These are phyloP conservation scores for Dionaea muscipula DNA, from an alignment of 179 eudicot genomes.

Conservation along the genomic window DNA sequence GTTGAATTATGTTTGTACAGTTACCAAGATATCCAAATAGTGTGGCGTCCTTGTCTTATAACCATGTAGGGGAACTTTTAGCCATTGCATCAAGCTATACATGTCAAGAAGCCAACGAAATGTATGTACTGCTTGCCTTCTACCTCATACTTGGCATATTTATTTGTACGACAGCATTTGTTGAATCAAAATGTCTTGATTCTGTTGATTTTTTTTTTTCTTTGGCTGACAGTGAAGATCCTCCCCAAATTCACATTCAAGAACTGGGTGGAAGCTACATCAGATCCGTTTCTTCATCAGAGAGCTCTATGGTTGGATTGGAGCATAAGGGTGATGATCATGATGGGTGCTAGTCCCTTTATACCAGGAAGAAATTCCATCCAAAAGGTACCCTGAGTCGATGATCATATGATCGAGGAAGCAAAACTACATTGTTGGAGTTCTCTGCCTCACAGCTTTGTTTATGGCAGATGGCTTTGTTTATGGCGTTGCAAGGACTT, in stretches of 20 bases:
- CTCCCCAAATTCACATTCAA: slow-evolving; percentile 62
- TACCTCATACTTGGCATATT: neutral
- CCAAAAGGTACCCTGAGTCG: too few species aligned
- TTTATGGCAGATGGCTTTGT: too few species aligned
- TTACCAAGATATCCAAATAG: slow-evolving; percentile 56
- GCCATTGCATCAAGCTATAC: slow-evolving; percentile 72
- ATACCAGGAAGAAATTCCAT: too few species aligned
- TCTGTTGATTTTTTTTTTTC: slow-evolving; percentile 10
- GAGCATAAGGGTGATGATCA: too few species aligned
- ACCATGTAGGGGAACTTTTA: slow-evolving; percentile 50
- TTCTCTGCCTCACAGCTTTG: too few species aligned
- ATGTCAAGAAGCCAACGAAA: slow-evolving; percentile 72
- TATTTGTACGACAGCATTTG: neutral
- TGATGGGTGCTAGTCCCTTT: too few species aligned
- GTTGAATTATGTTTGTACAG: slow-evolving; percentile 23
- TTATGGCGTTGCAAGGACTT: too few species aligned
- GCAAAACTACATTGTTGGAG: too few species aligned
- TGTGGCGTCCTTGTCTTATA: slow-evolving; percentile 67
- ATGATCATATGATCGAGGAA: too few species aligned
- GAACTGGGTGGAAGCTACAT: slow-evolving; percentile 23
- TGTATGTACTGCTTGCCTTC: slow-evolving; percentile 25
- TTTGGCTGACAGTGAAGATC: slow-evolving; percentile 42
- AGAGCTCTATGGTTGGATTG: too few species aligned
- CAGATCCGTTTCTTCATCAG: slow-evolving; percentile 23
- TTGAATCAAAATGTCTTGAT: neutral